Evolutionary conservation across 192 early-diverging fungal genomes (phyloP).

Genomic region (Rhizophagus clarus): DNA sequence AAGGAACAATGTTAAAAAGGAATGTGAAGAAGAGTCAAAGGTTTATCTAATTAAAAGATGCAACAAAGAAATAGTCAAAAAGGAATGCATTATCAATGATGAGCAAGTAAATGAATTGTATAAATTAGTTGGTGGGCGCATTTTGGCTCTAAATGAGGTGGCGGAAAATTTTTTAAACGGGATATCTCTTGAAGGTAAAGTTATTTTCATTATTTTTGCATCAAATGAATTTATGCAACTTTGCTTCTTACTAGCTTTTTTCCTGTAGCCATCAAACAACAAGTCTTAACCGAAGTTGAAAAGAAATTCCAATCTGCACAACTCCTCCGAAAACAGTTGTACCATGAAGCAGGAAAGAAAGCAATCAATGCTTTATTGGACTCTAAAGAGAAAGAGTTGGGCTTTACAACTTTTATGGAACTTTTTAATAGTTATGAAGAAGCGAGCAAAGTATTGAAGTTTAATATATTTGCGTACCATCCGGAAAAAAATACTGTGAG

Average conservation of each 20-base stretch:
- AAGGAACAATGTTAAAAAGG: too few relatives aligned
- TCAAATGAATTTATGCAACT: too few relatives aligned
- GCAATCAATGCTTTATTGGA: background rate
- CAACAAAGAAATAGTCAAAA: background rate
- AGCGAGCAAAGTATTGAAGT: background rate
- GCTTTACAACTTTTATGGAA: background rate
- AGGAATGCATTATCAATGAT: too few relatives aligned
- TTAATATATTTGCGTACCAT: constrained; percentile 5
- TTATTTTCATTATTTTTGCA: background rate
- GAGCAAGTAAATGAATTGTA: constrained; percentile 1
- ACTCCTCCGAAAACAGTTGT: background rate
- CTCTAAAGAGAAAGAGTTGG: constrained; percentile 8
- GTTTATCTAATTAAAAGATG: background rate
- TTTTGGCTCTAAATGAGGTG: background rate
- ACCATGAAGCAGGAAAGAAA: background rate
- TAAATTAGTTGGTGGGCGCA: background rate
- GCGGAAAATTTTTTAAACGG: background rate
- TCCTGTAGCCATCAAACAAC: background rate
- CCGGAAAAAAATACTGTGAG: background rate
- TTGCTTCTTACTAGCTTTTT: background rate
- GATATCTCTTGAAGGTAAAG: background rate
- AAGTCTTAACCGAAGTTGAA: background rate
- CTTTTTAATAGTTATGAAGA: background rate
- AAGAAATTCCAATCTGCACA: background rate
- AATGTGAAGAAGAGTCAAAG: background rate